Conservation (phyloP, 2,329 filamentous ascomycete genomes). For the Fusarium sp. region DNA sequence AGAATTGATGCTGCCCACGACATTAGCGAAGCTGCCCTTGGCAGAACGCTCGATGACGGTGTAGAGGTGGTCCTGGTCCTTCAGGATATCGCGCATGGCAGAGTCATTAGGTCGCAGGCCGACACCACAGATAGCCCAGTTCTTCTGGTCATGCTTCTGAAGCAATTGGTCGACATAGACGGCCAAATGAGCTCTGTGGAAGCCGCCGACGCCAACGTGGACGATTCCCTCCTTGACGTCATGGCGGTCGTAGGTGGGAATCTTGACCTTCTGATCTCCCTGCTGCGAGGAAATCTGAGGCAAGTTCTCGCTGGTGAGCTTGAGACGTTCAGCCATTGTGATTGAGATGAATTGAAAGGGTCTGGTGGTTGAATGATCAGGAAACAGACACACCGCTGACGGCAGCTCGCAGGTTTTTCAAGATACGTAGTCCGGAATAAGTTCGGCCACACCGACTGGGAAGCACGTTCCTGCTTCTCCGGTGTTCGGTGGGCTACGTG, state of each 20-base stretch:
- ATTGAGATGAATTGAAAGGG: background rate
- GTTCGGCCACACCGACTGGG: conserved; percentile 33
- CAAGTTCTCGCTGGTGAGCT: conserved; percentile 49
- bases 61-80: conserved; percentile 66
- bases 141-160: conserved; percentile 59
- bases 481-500: conserved; percentile 31
- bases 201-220: conserved; percentile 69
- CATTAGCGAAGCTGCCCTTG: conserved; percentile 63
- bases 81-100: conserved; percentile 66
- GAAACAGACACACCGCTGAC: conserved; percentile 32
- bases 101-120: conserved; percentile 66
- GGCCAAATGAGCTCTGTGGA: conserved; percentile 69
- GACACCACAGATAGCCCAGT: conserved; percentile 68
- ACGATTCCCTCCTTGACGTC: conserved; percentile 69
- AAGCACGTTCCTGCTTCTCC: conserved; percentile 29
- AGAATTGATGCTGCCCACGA: conserved; percentile 68
- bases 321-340: conserved; percentile 42
- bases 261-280: conserved; percentile 38
- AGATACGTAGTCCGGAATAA: conserved; percentile 33
- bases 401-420: conserved; percentile 43
- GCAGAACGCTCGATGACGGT: conserved; percentile 70
- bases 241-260: conserved; percentile 62
- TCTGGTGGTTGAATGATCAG: conserved; percentile 27
- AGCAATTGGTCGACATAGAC: conserved; percentile 67
- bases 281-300: conserved; percentile 42